Evolutionary conservation across 1,139 yeast genomes (phyloP), one percentile per base, ranked within the genome.

Genomic region (Sugiyamaella castrensis): DNA sequence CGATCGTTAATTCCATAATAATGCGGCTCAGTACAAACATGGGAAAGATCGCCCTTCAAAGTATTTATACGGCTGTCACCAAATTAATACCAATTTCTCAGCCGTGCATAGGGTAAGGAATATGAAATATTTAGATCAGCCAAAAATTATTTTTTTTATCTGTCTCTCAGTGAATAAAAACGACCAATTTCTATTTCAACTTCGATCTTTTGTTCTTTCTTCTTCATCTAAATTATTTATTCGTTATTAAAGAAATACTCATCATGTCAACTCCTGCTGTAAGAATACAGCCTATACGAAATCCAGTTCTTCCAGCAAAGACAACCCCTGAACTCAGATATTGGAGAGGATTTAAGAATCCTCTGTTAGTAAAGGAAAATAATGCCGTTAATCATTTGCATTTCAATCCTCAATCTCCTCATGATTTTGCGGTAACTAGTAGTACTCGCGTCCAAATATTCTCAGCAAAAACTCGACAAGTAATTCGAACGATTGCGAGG

Each of bases 241-340:
- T 5, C 24, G n/a, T n/a, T n/a, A n/a, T n/a, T n/a, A 31, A 31
- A 6, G 4, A 4, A 31, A 30, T 28, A 24, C n/a, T 28, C 26
- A 19, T 24, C 30, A 91, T 92, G 98, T 88, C 98, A 6, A 82
- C 97, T 5, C 76, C 79, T 30, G 76, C 80, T 62, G 83, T 81
- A 54, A 77, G 91, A 64, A 76, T 89, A 19, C 77, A 80, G 42
- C 84, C 84, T 39, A 79, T 77, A 36, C 77, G 89, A 65, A 81
- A 81, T 58, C 87, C 97, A 2, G 82, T 87, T 1, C 72, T 82
- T 13, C 95, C 97, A 10, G 79, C 81, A 11, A 91, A 86, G 60
- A 84, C 92, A 2, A 89, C 97, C 0, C 92, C 98, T 0, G 98
- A 92, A 61, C 95, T 89, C 64, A 75, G 94, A 59, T 92, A 87